Evolutionary conservation across 176 grass and related monocot genomes (phyloP), one percentile per base, ranked within the genome.

Genomic region (Carex myosuroides): DNA sequence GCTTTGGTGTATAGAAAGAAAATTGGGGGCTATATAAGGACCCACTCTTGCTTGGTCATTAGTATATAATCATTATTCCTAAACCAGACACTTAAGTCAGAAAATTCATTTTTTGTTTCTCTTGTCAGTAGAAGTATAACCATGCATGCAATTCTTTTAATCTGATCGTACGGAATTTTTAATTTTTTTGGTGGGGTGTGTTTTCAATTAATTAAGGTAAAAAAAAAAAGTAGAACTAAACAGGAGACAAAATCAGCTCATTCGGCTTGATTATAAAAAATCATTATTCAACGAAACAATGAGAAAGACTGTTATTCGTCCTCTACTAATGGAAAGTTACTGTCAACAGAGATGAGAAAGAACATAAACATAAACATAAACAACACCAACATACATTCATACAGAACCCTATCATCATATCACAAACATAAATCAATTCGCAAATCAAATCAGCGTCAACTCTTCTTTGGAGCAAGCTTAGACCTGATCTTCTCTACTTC

Each of bases 391-490:
- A 48, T 48, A 48, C 8, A 48, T 11, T 11, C 46, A 83, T 66
- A 75, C 44, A 68, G 26, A 64, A 3, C 4, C 14, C 4, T 30
- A 54, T 54, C 39, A 17, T 26, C 20, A 17, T 16, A 50, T 30
- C 33, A 48, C 80, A 50, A 52, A 48, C 3, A 26, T 20, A 30
- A 80, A 67, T 12, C 3, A 82, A 46, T 41, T 37, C 39, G 14
- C 37, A 26, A 68, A 22, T 30, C 44, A 13, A 54, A 16, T 82
- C 32, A 46, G 17, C 20, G 33, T 82, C 60, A 82, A 32, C 20
- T 82, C 42, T 83, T 83, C 39, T 83, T 83, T 44, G 80, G 80
- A 68, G 62, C 62, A 83, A 83, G 80, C 80, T 20, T 83, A 65
- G 80, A 64, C 60, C 8, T 83, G 41, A 83, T 83, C 80, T 83